Evolutionary conservation across 1,284 basidiomycete species (phyloP).

Genomic region (Paramarasmius palmivorus): DNA sequence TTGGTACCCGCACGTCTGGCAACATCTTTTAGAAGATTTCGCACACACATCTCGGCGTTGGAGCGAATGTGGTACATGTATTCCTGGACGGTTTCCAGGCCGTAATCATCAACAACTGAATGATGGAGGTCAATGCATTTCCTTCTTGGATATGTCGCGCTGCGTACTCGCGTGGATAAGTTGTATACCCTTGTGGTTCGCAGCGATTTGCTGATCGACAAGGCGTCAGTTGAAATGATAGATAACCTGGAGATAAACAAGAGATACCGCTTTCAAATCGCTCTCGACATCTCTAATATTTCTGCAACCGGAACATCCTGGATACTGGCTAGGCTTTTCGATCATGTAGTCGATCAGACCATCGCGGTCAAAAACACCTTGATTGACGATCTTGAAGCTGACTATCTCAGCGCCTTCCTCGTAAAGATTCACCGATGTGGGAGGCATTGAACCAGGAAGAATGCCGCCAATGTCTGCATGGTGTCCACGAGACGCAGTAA

Average conservation of each 20-base stretch:
- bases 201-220: conserved; percentile 82
- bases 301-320: conserved; percentile 9
- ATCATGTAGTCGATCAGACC: conserved; percentile 10
- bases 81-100: conserved; percentile 83
- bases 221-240: no score
- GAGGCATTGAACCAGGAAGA: conserved; percentile 11
- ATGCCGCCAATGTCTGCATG: conserved; percentile 75
- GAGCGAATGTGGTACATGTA: conserved; percentile 91
- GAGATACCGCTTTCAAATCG: conserved; percentile 11
- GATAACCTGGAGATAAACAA: no score
- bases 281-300: conserved; percentile 10
- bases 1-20: conserved; percentile 67
- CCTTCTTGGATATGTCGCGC: conserved; percentile 4
- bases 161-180: conserved; percentile 71
- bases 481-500: conserved; percentile 87
- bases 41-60: conserved; percentile 90
- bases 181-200: conserved; percentile 92
- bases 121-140: background rate
- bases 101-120: conserved; percentile 84
- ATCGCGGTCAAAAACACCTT: conserved; percentile 7
- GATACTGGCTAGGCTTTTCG: conserved; percentile 8
- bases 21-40: conserved; percentile 82
- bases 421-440: conserved; percentile 7
- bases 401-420: conserved; percentile 12
- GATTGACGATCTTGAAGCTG: conserved; percentile 13